These are phyloP conservation scores for Papiliotrema nemorosa DNA, from an alignment of 1,284 basidiomycete genomes.

Conservation along the genomic window DNA sequence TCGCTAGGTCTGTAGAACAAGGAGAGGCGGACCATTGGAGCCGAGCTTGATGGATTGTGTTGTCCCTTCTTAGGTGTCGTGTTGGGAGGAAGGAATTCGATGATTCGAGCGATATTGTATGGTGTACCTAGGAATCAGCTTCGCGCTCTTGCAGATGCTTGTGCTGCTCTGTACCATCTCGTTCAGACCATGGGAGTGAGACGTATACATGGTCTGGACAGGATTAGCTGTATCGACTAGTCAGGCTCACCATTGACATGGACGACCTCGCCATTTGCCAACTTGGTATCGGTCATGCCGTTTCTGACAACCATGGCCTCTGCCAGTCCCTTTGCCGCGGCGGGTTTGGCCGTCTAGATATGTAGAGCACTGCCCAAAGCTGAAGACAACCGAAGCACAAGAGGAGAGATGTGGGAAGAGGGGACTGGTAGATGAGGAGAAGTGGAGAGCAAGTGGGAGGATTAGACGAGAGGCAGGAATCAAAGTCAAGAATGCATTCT, in stretches of 20 bases:
- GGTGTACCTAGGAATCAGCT: slow-evolving; percentile 54
- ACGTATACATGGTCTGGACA: slow-evolving; percentile 87
- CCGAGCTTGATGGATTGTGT: slow-evolving; percentile 8
- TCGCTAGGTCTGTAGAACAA: slow-evolving; percentile 81
- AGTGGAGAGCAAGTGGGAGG: no score
- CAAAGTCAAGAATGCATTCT: no score
- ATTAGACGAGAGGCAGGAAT: no score
- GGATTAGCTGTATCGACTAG: slow-evolving; percentile 4
- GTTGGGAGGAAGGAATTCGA: slow-evolving; percentile 81
- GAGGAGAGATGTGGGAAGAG: no score
- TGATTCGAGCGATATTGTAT: slow-evolving; percentile 89
- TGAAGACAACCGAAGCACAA: neutral
- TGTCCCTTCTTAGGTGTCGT: slow-evolving; percentile 35
- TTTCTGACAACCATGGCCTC: neutral
- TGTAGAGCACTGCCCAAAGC: neutral
- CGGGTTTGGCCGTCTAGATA: neutral
- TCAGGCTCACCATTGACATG: slow-evolving; percentile 34
- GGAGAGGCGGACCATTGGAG: slow-evolving; percentile 67
- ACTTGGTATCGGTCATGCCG: slow-evolving; percentile 20
- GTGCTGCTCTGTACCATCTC: slow-evolving; percentile 76
- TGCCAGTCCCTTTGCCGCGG: neutral
- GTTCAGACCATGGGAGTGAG: slow-evolving; percentile 81
- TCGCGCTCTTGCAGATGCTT: neutral
- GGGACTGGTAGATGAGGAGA: no score
- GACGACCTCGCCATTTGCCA: slow-evolving; percentile 46